These are phyloP conservation scores for Phaeomoniella chlamydospora DNA, from an alignment of 2,329 filamentous ascomycete species.

Conservation along the genomic window DNA sequence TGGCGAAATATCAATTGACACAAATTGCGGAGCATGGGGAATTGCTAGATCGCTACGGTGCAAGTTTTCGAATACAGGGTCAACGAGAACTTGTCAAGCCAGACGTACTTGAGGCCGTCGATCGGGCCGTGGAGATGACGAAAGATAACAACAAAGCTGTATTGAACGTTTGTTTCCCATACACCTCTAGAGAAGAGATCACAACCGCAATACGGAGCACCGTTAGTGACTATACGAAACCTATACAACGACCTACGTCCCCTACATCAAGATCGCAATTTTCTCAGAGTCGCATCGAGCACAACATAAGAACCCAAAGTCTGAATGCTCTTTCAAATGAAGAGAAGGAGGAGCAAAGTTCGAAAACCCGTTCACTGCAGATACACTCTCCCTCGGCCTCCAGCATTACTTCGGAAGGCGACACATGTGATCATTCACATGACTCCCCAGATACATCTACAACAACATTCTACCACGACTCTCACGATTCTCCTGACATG, in stretches of 20 bases:
- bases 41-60: constrained; percentile 82
- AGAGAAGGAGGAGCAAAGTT: neutral
- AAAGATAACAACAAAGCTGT: constrained; percentile 67
- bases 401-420: neutral
- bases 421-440: neutral
- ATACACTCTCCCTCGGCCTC: neutral
- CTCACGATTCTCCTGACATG: neutral
- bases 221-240: constrained; percentile 71
- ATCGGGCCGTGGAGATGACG: constrained; percentile 74
- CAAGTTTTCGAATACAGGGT: constrained; percentile 70
- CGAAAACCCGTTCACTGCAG: neutral
- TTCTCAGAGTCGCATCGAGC: constrained; percentile 73
- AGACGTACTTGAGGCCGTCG: constrained; percentile 79
- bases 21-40: constrained; percentile 90
- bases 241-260: constrained; percentile 37
- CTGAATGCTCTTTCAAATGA: neutral
- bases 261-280: constrained; percentile 49
- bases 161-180: constrained; percentile 94
- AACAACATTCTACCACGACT: constrained; percentile 1
- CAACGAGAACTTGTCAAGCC: constrained; percentile 69
- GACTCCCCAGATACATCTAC: neutral
- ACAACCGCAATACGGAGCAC: constrained; percentile 78
- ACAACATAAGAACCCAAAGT: constrained; percentile 62
- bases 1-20: constrained; percentile 87
- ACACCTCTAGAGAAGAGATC: constrained; percentile 91